Conservation (phyloP, 495 filamentous ascomycete genomes). For the Friedmanniomyces simplex region DNA sequence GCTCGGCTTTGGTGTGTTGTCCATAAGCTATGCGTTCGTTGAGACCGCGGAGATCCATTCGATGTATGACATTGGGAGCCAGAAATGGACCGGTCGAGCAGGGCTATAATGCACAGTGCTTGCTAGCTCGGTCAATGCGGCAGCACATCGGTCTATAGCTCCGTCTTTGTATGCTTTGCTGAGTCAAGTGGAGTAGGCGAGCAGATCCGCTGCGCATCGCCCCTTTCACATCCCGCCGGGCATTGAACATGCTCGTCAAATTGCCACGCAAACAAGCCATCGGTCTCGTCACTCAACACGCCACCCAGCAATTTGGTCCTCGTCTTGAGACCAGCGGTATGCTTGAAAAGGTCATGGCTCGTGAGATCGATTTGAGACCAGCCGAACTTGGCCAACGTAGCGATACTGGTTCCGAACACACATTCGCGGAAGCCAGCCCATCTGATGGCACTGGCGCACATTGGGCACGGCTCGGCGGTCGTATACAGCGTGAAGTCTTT, state of each 20-base stretch:
- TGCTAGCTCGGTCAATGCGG: background rate
- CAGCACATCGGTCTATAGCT: background rate
- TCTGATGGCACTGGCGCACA: conserved; percentile 47
- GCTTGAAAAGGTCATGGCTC: conserved; percentile 37
- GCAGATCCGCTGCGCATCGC: background rate
- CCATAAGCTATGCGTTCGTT: too few species aligned
- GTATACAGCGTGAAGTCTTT: conserved; percentile 43
- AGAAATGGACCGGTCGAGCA: too few species aligned
- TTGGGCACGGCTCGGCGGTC: conserved; percentile 47
- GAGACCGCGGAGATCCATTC: too few species aligned
- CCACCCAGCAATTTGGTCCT: conserved; percentile 32
- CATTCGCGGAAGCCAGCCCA: conserved; percentile 46
- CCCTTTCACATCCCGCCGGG: conserved; percentile 35
- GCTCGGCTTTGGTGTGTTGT: too few species aligned
- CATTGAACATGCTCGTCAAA: conserved; percentile 35
- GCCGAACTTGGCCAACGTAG: conserved; percentile 34
- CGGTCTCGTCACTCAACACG: conserved; percentile 42
- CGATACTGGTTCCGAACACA: conserved; percentile 44
- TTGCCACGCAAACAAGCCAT: conserved; percentile 44
- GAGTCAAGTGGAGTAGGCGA: background rate
- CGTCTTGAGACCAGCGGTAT: conserved; percentile 32
- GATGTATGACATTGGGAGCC: too few species aligned
- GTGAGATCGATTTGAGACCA: conserved; percentile 43
- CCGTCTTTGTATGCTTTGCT: background rate
- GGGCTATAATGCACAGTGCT: background rate